Evolutionary conservation across 2,329 filamentous ascomycete species (phyloP), one percentile per base, ranked within the genome.

Genomic region (Pseudopyricularia cyperi): DNA sequence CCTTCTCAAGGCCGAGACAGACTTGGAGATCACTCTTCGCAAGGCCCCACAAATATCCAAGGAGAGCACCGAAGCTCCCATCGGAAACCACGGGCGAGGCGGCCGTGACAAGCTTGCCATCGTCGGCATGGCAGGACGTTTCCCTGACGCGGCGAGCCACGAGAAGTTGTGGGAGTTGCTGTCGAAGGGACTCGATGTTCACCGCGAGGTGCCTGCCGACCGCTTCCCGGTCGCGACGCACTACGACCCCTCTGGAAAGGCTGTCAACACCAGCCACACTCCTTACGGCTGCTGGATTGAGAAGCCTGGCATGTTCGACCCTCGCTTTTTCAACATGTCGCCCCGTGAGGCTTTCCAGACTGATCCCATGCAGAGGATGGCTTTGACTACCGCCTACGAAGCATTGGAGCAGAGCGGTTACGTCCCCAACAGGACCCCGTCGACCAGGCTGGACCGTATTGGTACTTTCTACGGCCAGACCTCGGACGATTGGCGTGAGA

Each of bases 301-400:
- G 55, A 77, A 89, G 55, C 85, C 86, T 0, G 85, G 85, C 52
- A 72, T 85, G 48, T 91, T 91, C 61, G 87, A 91, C 59, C 82
- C 85, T n/a, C 75, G 83, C 1, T 90, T 91, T 68, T 91, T 91
- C 76, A 89, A 89, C 66, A 89, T 91, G 82, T 89, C 85, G 34
- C 85, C 86, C 6, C 79, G 85, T 58, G 86, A 91, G 66, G 87
- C 87, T 28, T 78, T 80, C 50, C 85, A 89, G 62, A 89, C 85
- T 1, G 87, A 91, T 63, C 87, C 87, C 0, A 88, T 88, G 77
- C 86, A 89, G 63, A 77, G 87, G 59, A 73, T 90, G 57, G 83
- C 85, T 3, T 69, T 93, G 22, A 79, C 83, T 8, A 89, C 86
- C 3, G 85, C 85, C 0, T 91, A 89, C 59, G 87, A 91, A 62